Evolutionary conservation across 2,329 filamentous ascomycete genomes (phyloP), one percentile per base, ranked within the genome.

Genomic region (Colletotrichum lini): DNA sequence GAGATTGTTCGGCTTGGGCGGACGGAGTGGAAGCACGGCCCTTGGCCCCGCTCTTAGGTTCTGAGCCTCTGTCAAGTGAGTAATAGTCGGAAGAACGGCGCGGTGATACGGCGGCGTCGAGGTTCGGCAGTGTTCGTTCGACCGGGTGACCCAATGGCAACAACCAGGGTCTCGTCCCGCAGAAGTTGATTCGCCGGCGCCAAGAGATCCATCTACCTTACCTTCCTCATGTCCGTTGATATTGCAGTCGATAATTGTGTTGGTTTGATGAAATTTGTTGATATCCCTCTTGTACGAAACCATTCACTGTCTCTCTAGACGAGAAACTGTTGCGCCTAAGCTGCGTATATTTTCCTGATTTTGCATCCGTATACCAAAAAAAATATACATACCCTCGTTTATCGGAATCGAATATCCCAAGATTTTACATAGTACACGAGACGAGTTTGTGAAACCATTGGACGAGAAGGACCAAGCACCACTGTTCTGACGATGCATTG

Each of bases 1-100:
- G 92, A 94, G 70, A 92, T 95, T 76, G 80, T 94, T n/a, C 85
- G 84, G 74, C 78, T 93, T 72, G 93, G 92, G n/a, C 86, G 87
- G 75, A 87, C 85, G 23, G 90, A 89, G 81, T 88, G 84, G 86
- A 82, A 82, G 73, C 67, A 80, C 76, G 73, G 81, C 56, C 38
- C 69, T 13, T 72, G 70, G 70, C 70, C 65, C 35, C 70, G 70
- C n/a, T 72, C 69, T 42, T 72, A 68, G 30, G 45, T 16, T 4
- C 21, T 16, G 45, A 13, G 44, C 18, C 4, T 23, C 26, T 49
- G 26, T 38, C 7, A n/a, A 30, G n/a, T 49, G 30, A 49, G 40
- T 38, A 23, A 23, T 23, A 38, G 35, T 23, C n/a, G 3, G 52
- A 65, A 45, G 50, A 65, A 44, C 59, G 59, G 45, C 58, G 21